Evolutionary conservation across 352 stramenopile genomes (phyloP), one percentile per base, ranked within the genome.

Genomic region (Phytophthora sansomeana): DNA sequence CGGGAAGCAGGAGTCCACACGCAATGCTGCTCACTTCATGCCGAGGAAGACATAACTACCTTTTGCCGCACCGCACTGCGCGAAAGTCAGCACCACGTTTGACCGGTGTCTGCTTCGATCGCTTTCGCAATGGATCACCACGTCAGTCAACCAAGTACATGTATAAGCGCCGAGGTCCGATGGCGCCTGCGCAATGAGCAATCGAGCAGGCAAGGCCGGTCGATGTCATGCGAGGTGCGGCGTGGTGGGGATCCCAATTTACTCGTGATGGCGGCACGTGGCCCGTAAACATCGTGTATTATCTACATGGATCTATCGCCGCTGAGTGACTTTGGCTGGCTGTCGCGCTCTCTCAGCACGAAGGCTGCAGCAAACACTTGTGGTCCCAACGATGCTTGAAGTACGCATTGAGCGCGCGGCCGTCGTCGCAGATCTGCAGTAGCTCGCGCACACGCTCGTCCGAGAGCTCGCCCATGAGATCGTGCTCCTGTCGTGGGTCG

Each of bases 321-420:
- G 21, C 21, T 3, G 21, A 24, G 7, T 46, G 8, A 11, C 16
- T 14, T n/a, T 46, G 39, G n/a, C 10, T n/a, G 38, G 39, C 9
- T 39, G 13, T 24, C 21, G 21, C 21, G 29, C 33, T 24, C 33
- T 1, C n/a, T 58, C 57, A 66, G 56, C 66, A 78, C n/a, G 42
- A 49, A 1, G 71, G 53, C 54, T 70, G 52, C 17, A 87, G 44
- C 17, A 89, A 41, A 43, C 80, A 89, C 11, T 73, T 61, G n/a
- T 72, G 44, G 28, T 83, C 61, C 77, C 77, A 86, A 1, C 80
- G 80, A 28, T 77, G 41, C 24, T 78, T 84, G 24, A 85, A 86
- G 56, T 89, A 89, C 13, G 67, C 60, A 33, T 78, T 85, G 8
- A 89, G 64, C 1, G 54, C 62, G 7, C 80, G 75, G 14, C 61